Evolutionary conservation across 495 filamentous ascomycete genomes (phyloP).

Genomic region (Aeminium ludgeri): DNA sequence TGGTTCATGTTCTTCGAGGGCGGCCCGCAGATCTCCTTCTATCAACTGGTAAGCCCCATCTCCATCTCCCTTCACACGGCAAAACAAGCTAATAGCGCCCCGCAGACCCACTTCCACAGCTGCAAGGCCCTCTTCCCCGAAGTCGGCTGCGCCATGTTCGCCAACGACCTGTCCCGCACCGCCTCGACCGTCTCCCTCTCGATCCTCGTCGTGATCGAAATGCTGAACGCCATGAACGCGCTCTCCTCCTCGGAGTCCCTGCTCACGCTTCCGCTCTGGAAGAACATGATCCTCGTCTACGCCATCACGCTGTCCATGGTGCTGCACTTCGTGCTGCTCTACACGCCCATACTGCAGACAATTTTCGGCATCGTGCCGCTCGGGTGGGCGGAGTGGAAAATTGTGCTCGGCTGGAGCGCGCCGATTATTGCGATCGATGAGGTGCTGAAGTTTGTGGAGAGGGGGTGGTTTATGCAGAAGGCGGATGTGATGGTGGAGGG

Average conservation of each 20-base stretch:
- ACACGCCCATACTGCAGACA: slow-evolving; percentile 73
- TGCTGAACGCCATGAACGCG: slow-evolving; percentile 99
- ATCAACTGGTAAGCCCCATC: slow-evolving; percentile 47
- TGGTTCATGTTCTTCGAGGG: slow-evolving; percentile 96
- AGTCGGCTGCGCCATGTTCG: slow-evolving; percentile 90
- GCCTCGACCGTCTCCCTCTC: slow-evolving; percentile 91
- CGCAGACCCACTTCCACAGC: slow-evolving; percentile 72
- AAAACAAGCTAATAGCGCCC: background rate
- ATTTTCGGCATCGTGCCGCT: slow-evolving; percentile 87
- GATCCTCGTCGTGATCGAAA: slow-evolving; percentile 93
- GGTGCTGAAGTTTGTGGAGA: slow-evolving; percentile 64
- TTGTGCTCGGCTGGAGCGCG: slow-evolving; percentile 71
- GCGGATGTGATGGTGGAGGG: slow-evolving; percentile 5
- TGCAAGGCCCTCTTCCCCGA: slow-evolving; percentile 76
- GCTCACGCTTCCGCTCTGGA: slow-evolving; percentile 80
- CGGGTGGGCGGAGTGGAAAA: slow-evolving; percentile 82
- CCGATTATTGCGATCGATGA: slow-evolving; percentile 95
- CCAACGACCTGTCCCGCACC: slow-evolving; percentile 71
- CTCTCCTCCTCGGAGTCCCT: slow-evolving; percentile 90
- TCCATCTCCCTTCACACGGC: background rate
- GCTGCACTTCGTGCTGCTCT: slow-evolving; percentile 86
- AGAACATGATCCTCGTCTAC: slow-evolving; percentile 94
- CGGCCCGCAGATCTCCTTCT: slow-evolving; percentile 85
- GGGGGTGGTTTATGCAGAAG: slow-evolving; percentile 33
- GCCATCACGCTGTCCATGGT: slow-evolving; percentile 90